These are phyloP conservation scores for Phytophthora hybrid DNA, from an alignment of 352 stramenopile genomes.

Conservation along the genomic window DNA sequence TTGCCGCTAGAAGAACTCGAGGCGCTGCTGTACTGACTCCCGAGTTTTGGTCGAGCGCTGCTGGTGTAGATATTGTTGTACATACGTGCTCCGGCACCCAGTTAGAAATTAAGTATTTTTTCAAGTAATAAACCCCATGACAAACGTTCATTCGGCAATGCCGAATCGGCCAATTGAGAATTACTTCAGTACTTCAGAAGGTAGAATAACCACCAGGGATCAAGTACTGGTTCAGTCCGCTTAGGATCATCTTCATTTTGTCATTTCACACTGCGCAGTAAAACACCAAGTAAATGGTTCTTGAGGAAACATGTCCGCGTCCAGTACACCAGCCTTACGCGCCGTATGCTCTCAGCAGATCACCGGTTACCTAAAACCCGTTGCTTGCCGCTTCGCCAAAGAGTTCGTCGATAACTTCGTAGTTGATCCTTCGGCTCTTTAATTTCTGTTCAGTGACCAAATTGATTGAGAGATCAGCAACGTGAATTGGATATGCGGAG, in stretches of 20 bases:
- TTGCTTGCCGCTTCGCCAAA: slow-evolving; percentile 87
- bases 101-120: slow-evolving; percentile 42
- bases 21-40: slow-evolving; percentile 37
- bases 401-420: slow-evolving; percentile 90
- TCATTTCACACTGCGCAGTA: background rate
- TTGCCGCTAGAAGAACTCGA: slow-evolving; percentile 49
- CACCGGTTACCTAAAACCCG: slow-evolving; percentile 52
- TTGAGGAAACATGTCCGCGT: background rate
- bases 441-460: slow-evolving; percentile 74
- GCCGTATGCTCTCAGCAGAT: background rate
- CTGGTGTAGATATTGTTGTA: slow-evolving; percentile 41
- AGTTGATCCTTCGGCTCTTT: slow-evolving; percentile 91
- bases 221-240: background rate
- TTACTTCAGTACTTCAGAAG: too few relatives aligned
- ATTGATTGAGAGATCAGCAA: too few relatives aligned
- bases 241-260: background rate
- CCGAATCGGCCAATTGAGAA: background rate
- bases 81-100: slow-evolving; percentile 15
- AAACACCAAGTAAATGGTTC: background rate
- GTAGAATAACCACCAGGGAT: background rate
- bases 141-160: slow-evolving; percentile 1
- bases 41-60: slow-evolving; percentile 29
- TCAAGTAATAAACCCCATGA: slow-evolving; percentile 31
- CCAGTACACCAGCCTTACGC: too few relatives aligned
- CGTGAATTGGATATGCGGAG: too few relatives aligned